Percentiles rank a stretch among this genome's conserved stretches.
Evolutionary conservation across 331 rosid genomes (phyloP).

Genomic region (Quercus lobata): DNA sequence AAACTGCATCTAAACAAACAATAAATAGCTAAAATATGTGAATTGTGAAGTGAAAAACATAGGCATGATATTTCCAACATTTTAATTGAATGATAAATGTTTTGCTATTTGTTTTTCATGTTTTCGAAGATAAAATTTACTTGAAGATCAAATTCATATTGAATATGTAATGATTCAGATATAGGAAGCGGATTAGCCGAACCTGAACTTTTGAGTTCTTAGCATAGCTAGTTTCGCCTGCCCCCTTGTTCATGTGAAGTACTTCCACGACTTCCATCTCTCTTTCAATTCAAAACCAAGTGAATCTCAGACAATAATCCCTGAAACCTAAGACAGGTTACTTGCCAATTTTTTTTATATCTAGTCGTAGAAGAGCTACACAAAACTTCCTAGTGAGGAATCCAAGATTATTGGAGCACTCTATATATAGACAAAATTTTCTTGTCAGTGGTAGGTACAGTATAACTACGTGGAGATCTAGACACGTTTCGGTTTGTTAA

Average conservation of each 20-base stretch:
- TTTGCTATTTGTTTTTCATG: background rate
- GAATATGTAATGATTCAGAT: background rate
- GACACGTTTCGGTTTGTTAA: fast-evolving
- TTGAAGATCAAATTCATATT: background rate
- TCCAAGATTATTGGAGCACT: too few species aligned
- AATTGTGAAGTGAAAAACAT: too few species aligned
- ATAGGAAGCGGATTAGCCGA: background rate
- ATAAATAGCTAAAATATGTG: too few species aligned
- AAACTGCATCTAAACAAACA: too few species aligned
- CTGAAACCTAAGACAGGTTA: too few species aligned
- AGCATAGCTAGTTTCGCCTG: slow-evolving; percentile 51
- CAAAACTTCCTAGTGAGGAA: too few species aligned
- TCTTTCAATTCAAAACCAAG: background rate
- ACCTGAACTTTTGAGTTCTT: slow-evolving; percentile 57
- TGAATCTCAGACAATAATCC: too few species aligned
- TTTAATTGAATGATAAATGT: background rate
- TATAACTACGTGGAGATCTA: too few species aligned
- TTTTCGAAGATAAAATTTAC: background rate
- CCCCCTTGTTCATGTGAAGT: slow-evolving; percentile 64
- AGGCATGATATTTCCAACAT: too few species aligned
- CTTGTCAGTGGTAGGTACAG: too few species aligned
- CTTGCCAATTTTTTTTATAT: background rate
- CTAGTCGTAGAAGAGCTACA: slow-evolving; percentile 50
- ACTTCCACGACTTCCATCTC: slow-evolving; percentile 39
- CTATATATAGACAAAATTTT: slow-evolving; percentile 22